Conservation (phyloP, 768 basidiomycete genomes). For the Harrya chromipes region DNA sequence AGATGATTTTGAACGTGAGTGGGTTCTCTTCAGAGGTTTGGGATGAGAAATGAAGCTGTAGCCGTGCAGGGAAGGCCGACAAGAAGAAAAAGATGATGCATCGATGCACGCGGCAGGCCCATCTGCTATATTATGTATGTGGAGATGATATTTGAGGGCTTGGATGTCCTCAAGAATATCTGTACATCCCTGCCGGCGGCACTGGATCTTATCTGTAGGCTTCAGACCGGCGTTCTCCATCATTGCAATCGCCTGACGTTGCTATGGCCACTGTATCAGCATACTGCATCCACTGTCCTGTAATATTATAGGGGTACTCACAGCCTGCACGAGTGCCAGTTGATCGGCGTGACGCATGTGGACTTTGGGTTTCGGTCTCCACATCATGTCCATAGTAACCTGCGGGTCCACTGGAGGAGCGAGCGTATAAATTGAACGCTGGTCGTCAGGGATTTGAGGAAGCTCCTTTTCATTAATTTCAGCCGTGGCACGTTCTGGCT, state of each 20-base stretch:
- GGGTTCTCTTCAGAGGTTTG: conserved; percentile 4
- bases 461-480: conserved; percentile 15
- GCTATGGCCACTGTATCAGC: conserved; percentile 14
- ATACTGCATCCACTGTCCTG: neutral
- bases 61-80: neutral
- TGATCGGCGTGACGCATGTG: conserved; percentile 35
- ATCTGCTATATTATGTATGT: conserved; percentile 54
- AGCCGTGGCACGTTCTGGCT: neutral
- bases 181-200: conserved; percentile 44
- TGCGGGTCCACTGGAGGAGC: conserved; percentile 6
- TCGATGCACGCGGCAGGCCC: neutral
- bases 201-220: conserved; percentile 36
- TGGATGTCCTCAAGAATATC: conserved; percentile 41
- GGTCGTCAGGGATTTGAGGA: conserved; percentile 22
- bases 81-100: neutral
- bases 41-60: neutral
- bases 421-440: conserved; percentile 27
- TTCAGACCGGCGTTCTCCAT: conserved; percentile 24
- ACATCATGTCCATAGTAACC: conserved; percentile 29
- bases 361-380: conserved; percentile 33
- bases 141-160: conserved; percentile 50
- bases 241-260: conserved; percentile 26
- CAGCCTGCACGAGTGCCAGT: conserved; percentile 38
- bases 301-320: conserved; percentile 30
- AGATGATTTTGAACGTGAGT: conserved; percentile 20